Evolutionary conservation across 169 alveolate species (phyloP).

Genomic region (Plasmodium berghei): DNA sequence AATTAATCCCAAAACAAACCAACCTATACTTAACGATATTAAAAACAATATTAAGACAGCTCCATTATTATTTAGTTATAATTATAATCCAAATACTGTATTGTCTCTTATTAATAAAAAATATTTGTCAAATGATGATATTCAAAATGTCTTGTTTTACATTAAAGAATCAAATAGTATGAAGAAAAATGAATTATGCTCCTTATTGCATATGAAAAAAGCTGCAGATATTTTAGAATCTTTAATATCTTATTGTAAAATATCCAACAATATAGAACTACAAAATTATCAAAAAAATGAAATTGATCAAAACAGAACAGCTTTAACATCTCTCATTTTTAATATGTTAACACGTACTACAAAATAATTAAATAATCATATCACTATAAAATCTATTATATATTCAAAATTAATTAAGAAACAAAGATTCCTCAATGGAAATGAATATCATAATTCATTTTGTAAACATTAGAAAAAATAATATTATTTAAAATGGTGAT

Average conservation of each 20-base stretch:
- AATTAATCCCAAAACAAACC: conserved; percentile 79
- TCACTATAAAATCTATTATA: too few species aligned
- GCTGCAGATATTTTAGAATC: conserved; percentile 55
- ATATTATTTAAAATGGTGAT: too few species aligned
- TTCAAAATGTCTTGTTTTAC: conserved; percentile 29
- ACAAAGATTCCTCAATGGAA: background rate
- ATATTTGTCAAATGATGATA: conserved; percentile 23
- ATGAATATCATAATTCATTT: background rate
- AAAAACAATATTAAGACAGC: conserved; percentile 84
- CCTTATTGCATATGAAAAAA: conserved; percentile 57
- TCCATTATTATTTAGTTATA: conserved; percentile 79
- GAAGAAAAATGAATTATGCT: conserved; percentile 69
- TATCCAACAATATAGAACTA: conserved; percentile 1
- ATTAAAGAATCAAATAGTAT: conserved; percentile 52
- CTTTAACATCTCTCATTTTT: conserved; percentile 16
- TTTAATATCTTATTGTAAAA: conserved; percentile 37
- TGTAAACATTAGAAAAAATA: too few species aligned
- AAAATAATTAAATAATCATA: conserved; percentile 2
- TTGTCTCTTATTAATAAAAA: conserved; percentile 52
- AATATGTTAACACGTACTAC: conserved; percentile 28
- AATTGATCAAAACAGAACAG: conserved; percentile 39
- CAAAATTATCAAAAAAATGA: conserved; percentile 21
- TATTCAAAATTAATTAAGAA: background rate
- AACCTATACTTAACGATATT: conserved; percentile 89
- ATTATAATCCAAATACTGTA: conserved; percentile 40